phyloP scores from a whole-genome alignment of 768 basidiomycete species.

The Solioccasus polychromus region DNA sequence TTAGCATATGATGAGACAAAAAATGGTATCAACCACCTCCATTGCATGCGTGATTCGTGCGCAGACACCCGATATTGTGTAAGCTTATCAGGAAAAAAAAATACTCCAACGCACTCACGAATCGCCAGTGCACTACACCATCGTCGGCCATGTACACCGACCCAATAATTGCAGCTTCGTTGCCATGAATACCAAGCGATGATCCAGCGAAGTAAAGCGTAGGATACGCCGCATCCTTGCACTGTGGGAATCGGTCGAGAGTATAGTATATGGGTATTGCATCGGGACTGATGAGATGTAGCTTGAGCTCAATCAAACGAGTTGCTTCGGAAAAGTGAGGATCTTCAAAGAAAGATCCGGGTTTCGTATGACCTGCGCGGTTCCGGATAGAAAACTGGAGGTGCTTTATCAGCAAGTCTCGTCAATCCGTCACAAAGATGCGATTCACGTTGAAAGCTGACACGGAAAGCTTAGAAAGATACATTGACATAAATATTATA shows the following conservation, averaged over 20 bases:
- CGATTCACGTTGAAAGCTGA: slow-evolving; percentile 52
- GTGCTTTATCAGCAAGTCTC: slow-evolving; percentile 3
- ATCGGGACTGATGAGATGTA: slow-evolving; percentile 41
- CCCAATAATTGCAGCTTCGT: slow-evolving; percentile 47
- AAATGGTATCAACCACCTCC: slow-evolving; percentile 54
- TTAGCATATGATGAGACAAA: slow-evolving; percentile 2
- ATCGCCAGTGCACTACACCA: slow-evolving; percentile 51
- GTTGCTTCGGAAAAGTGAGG: slow-evolving; percentile 61
- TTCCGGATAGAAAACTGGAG: slow-evolving; percentile 19
- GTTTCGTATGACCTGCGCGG: slow-evolving; percentile 20
- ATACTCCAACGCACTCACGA: slow-evolving; percentile 44
- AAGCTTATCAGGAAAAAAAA: slow-evolving; percentile 7
- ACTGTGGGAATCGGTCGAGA: slow-evolving; percentile 21
- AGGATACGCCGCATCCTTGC: slow-evolving; percentile 33
- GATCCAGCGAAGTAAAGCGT: slow-evolving; percentile 47
- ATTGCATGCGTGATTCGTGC: slow-evolving; percentile 51
- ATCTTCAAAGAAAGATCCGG: slow-evolving; percentile 46
- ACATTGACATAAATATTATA: not conserved
- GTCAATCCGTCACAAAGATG: not conserved
- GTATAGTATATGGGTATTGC: slow-evolving; percentile 20
- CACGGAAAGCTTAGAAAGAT: not conserved
- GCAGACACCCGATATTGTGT: slow-evolving; percentile 44
- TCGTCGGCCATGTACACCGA: slow-evolving; percentile 47
- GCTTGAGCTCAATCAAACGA: slow-evolving; percentile 56
- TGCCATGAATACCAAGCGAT: slow-evolving; percentile 40